Conservation (phyloP, 176 grass and related monocot genomes). For the Calamus simplicifolius region DNA sequence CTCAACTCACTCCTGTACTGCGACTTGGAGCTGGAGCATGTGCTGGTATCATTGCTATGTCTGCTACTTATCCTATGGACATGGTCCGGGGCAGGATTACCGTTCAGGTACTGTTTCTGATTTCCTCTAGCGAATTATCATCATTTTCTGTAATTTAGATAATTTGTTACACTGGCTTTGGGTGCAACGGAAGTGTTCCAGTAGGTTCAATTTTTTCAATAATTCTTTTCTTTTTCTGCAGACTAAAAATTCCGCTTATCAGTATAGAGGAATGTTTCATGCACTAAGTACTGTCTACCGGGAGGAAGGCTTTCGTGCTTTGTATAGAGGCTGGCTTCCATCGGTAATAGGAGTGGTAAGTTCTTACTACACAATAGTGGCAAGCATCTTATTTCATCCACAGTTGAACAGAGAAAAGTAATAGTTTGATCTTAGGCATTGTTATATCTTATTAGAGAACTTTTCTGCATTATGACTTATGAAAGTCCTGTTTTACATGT, state of each 20-base stretch:
- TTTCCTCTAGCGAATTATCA: not conserved
- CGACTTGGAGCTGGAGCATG: constrained; percentile 94
- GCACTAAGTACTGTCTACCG: constrained; percentile 88
- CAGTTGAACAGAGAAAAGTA: no score
- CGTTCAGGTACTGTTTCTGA: constrained; percentile 54
- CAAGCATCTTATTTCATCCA: no score
- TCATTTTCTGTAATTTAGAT: no score
- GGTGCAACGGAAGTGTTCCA: not conserved
- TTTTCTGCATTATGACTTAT: no score
- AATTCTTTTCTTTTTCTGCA: constrained; percentile 27
- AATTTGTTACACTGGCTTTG: no score
- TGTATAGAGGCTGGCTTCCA: constrained; percentile 98
- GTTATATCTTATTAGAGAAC: no score
- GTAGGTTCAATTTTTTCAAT: constrained; percentile 6
- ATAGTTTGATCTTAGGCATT: no score
- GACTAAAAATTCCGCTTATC: constrained; percentile 88
- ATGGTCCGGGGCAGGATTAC: constrained; percentile 99
- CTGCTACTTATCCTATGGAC: constrained; percentile 98
- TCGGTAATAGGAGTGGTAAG: constrained; percentile 99
- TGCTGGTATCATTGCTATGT: constrained; percentile 99
- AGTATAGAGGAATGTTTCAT: constrained; percentile 99
- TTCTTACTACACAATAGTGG: not conserved
- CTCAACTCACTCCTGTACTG: constrained; percentile 70
- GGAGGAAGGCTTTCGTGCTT: constrained; percentile 93
- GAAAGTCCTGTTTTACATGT: no score